Base-by-base conservation (phyloP, 352 stramenopile species). In the Phytopythium mirpurense region DNA sequence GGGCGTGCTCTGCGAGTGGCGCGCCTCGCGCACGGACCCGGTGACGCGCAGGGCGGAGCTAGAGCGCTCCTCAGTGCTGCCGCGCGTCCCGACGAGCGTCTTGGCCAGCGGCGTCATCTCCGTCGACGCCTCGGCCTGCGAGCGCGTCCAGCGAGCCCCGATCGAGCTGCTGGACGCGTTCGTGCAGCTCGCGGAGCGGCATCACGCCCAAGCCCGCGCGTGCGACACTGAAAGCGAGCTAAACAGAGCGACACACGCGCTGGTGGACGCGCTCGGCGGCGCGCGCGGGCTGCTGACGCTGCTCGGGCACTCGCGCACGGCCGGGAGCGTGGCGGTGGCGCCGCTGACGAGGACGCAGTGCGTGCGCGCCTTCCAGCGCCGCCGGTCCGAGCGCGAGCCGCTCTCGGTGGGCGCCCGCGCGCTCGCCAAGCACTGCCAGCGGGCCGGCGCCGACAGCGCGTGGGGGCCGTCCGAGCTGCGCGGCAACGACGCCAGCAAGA, bases 361-460 rank as follows among this genome's bases (percentile, higher is more conserved):
- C 52, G 21, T 88, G 19, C 41, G 48, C 18, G 68, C 79, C 0
- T 93, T 93, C 47, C 57, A 55, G 11, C 57, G 76, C 47, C 57
- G 46, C 4, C 65, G 86, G n/a, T 65, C 60, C 35, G 60, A 54
- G 11, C 29, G 24, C 34, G 73, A 75, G 31, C 68, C 58, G 37
- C 72, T 95, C n/a, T 89, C 80, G 0, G 73, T 93, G 21, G 82
- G 84, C 12, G 84, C 82, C 3, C 63, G 80, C 24, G 81, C 83
- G 32, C 85, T 88, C 58, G 86, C 69, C 26, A 95, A 95, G 56
- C 84, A 93, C 60, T 90, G 76, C 54, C 65, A 70, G n/a, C 74
- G 82, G 40, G 29, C 37, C n/a, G 46, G 15, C 8, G 86, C 77
- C 40, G 67, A 65, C 0, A 74, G 72, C 51, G 72, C 73, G 15